A percentile compares a stretch with the other conserved stretches of the same genome.
Conservation (phyloP, 768 basidiomycete genomes). For the Cystobasidium tubakii region DNA sequence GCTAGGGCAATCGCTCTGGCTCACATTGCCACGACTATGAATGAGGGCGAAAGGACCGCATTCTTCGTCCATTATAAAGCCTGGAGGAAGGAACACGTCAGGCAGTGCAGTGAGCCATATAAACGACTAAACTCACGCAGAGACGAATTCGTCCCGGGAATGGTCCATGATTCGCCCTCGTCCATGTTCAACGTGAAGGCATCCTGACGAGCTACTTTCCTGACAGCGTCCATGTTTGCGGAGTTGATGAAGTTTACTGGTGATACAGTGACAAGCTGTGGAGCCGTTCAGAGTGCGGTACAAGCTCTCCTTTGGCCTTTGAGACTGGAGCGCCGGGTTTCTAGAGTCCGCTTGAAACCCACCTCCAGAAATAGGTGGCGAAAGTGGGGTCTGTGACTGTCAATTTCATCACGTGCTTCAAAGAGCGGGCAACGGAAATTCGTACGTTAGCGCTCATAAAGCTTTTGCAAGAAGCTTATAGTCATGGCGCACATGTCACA, state of each 20-base stretch:
- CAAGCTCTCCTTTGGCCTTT: no score
- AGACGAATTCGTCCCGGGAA: constrained; percentile 20
- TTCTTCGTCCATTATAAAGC: constrained; percentile 16
- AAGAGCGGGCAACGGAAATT: no score
- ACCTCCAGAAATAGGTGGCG: background rate
- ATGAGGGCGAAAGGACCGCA: constrained; percentile 21
- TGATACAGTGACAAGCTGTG: no score
- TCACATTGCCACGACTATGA: constrained; percentile 17
- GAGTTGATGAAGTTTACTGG: background rate
- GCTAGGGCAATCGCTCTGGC: background rate
- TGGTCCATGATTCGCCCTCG: constrained; percentile 22
- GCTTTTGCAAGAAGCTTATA: background rate
- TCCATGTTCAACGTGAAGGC: background rate
- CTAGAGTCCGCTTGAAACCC: background rate
- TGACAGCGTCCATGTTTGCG: constrained; percentile 3
- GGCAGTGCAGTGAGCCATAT: background rate
- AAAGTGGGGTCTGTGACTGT: background rate
- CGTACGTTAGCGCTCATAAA: background rate
- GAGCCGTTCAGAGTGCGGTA: no score
- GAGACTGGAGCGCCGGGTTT: background rate
- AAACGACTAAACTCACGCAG: background rate
- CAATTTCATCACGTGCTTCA: background rate
- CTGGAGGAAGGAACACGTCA: constrained; percentile 5
- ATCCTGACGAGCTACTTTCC: constrained; percentile 18
- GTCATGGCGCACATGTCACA: no score